Evolutionary conservation across 176 grass and related monocot species (phyloP), one percentile per base, ranked within the genome.

Genomic region (Stipa capillata): DNA sequence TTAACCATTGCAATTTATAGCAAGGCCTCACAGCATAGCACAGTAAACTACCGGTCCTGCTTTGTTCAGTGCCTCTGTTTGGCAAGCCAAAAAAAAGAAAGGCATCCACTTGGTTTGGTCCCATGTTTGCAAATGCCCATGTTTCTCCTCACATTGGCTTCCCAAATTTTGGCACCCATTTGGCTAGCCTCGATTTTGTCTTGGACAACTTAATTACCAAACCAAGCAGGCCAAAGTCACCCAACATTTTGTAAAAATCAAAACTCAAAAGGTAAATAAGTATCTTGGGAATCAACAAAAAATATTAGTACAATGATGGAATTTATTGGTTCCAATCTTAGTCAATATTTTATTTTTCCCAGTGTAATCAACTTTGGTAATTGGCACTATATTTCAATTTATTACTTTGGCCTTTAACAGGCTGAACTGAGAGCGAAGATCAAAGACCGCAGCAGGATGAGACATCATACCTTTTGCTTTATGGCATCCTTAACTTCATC

Each of bases 401-500:
- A 6, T 60, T 72, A 72, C 31, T 73, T 64, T 72, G 36, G 4
- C 35, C 3, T 43, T 78, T 67, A 34, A 77, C 25, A 80, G 17
- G 37, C 36, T 58, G 18, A 23, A 50, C 49, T 57, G 13, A 54
- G 21, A 65, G 29, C 74, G 50, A 77, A 47, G 34, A 78, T 92
- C 12, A 6, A 84, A 55, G 68, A 84, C 25, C 20, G 35, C 53
- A 73, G 78, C 7, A 79, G 20, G 42, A 79, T 24, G 37, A 52
- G 61, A 40, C 33, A 37, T 52, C 71, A 53, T 81, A 97, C 94
- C 91, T 98, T 98, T 78, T 92, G 84, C 84, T 80, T 79, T 87
- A 98, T 94, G 72, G 87, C 85, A 90, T 91, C 93, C 77, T 94
- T 98, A 62, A 98, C 89, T 87, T 98, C 95, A 74, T 98, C 92